phyloP scores from a whole-genome alignment of 2,329 filamentous ascomycete genomes.

The Penicillium sp. region DNA sequence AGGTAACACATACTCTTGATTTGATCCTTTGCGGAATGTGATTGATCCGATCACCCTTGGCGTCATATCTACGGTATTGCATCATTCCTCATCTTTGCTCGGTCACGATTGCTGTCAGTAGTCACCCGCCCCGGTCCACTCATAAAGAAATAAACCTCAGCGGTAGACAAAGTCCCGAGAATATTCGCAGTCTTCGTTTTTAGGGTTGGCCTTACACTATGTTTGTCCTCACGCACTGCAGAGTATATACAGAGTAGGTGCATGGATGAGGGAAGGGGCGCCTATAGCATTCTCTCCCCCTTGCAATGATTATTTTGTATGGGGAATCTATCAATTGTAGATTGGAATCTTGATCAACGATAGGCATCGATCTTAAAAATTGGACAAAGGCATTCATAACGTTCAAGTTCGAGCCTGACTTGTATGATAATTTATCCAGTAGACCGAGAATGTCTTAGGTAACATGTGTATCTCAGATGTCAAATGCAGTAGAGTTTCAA shows the following conservation, averaged over 20 bases:
- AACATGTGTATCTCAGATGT: too few relatives aligned
- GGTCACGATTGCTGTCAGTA: background rate
- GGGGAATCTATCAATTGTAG: background rate
- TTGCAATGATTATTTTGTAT: background rate
- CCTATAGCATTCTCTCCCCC: conserved; percentile 1
- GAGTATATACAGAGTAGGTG: background rate
- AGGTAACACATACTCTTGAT: background rate
- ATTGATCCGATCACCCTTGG: background rate
- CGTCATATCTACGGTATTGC: background rate
- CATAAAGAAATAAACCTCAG: background rate
- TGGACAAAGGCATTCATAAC: background rate
- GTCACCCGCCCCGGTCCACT: background rate
- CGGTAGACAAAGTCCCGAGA: background rate
- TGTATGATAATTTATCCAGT: too few relatives aligned
- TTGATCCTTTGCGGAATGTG: conserved; percentile 2
- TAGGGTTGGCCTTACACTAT: background rate
- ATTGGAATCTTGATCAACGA: background rate
- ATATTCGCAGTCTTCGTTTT: background rate
- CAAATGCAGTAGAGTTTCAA: too few relatives aligned
- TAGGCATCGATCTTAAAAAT: background rate
- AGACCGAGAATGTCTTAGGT: too few relatives aligned
- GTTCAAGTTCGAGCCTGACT: too few relatives aligned
- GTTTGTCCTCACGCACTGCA: background rate
- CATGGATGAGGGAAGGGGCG: background rate
- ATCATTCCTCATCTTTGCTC: background rate